phyloP scores from a whole-genome alignment of 805 yeast genomes.

The Hermanozyma aechmeae region DNA sequence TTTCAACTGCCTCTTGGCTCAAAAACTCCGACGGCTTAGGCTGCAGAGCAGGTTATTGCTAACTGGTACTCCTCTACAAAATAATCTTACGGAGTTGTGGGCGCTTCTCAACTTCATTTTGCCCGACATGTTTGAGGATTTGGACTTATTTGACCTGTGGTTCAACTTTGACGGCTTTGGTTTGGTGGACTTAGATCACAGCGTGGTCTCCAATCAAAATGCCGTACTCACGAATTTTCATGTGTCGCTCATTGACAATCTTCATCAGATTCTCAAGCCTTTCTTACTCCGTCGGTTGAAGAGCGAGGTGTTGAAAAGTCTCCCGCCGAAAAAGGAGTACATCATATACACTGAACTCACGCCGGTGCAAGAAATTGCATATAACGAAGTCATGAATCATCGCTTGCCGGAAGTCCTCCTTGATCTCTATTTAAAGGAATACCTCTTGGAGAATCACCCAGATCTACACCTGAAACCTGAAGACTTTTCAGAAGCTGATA shows the following conservation, averaged over 20 bases:
- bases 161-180: conserved; percentile 81
- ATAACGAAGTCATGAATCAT: conserved; percentile 40
- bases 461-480: conserved; percentile 9
- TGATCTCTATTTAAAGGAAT: conserved; percentile 42
- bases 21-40: conserved; percentile 56
- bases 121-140: conserved; percentile 89
- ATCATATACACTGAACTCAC: conserved; percentile 67
- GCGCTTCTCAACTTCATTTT: conserved; percentile 80
- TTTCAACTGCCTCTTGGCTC: conserved; percentile 65
- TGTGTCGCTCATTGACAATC: conserved; percentile 52
- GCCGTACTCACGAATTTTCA: conserved; percentile 45
- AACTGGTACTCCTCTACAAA: conserved; percentile 96
- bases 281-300: conserved; percentile 79
- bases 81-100: conserved; percentile 87
- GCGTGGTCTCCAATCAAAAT: conserved; percentile 9
- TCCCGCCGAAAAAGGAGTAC: conserved; percentile 90
- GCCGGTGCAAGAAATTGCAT: conserved; percentile 52
- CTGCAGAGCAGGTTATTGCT: conserved; percentile 67
- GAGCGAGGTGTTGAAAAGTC: conserved; percentile 49
- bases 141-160: conserved; percentile 88
- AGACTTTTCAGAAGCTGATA: conserved; percentile 18
- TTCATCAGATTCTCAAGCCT: conserved; percentile 85
- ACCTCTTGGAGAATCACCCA: conserved; percentile 31
- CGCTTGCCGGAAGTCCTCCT: conserved; percentile 36
- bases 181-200: conserved; percentile 40